phyloP scores from a whole-genome alignment of 1,139 yeast genomes.

The Debaryomyces subglobosus region DNA sequence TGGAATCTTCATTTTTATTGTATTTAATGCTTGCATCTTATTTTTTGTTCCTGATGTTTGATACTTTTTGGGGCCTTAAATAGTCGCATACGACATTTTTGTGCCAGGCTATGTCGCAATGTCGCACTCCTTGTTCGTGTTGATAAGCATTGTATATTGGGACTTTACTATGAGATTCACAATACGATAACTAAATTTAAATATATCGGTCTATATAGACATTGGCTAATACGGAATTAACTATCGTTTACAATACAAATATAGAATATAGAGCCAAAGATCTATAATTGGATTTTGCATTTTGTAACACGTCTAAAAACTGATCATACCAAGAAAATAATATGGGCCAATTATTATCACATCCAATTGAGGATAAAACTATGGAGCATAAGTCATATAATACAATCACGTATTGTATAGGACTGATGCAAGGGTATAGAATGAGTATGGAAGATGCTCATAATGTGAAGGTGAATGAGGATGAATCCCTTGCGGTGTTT shows the following conservation, averaged over 20 bases:
- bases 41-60: not conserved
- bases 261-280: not conserved
- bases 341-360: constrained; percentile 80
- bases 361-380: constrained; percentile 71
- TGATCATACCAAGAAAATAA: not conserved
- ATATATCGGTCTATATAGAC: not conserved
- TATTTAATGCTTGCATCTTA: not conserved
- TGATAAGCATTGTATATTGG: constrained; percentile 6
- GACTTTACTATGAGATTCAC: not conserved
- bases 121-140: constrained; percentile 4
- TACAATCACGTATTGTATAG: constrained; percentile 60
- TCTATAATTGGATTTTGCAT: not conserved
- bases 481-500: constrained; percentile 56
- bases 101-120: not conserved
- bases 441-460: constrained; percentile 81
- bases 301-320: not conserved
- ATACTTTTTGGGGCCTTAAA: not conserved
- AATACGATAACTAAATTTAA: not conserved
- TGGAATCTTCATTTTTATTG: constrained; percentile 33
- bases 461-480: constrained; percentile 46
- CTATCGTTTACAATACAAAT: not conserved
- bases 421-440: constrained; percentile 81
- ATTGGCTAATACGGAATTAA: not conserved
- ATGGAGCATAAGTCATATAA: constrained; percentile 49
- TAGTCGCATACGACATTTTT: constrained; percentile 6